These are phyloP conservation scores for Podospora pseudoanserina DNA, from an alignment of 495 filamentous ascomycete species.

Conservation along the genomic window DNA sequence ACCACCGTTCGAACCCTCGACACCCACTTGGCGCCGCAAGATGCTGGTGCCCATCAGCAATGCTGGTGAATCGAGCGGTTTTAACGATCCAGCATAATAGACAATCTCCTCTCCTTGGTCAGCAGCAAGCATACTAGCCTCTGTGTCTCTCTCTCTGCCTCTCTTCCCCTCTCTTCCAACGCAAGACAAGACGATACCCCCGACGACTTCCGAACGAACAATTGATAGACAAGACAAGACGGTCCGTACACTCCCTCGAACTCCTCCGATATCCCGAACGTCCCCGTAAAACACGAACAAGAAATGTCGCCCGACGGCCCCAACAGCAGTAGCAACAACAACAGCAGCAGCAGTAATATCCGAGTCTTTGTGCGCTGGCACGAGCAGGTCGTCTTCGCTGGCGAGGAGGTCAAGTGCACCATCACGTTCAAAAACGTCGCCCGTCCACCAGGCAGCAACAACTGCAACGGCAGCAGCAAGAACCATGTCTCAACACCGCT, in stretches of 20 bases:
- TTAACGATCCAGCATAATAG: background rate
- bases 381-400: constrained; percentile 87
- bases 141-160: background rate
- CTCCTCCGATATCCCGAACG: constrained; percentile 7
- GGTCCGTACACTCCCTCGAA: background rate
- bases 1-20: background rate
- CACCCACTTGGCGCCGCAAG: constrained; percentile 19
- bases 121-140: background rate
- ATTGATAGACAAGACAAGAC: background rate
- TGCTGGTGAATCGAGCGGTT: constrained; percentile 21
- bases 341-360: constrained; percentile 60
- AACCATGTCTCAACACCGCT: background rate
- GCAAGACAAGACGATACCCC: constrained; percentile 8
- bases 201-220: constrained; percentile 2
- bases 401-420: constrained; percentile 87
- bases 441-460: constrained; percentile 8
- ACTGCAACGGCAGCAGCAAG: background rate
- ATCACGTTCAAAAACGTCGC: constrained; percentile 92
- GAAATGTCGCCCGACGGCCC: constrained; percentile 43
- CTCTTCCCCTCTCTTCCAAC: constrained; percentile 8
- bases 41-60: constrained; percentile 27
- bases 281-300: background rate
- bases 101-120: background rate
- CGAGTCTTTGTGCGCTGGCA: constrained; percentile 93
- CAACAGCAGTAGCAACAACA: constrained; percentile 16